Evolutionary conservation across 2,329 filamentous ascomycete genomes (phyloP), one percentile per base, ranked within the genome.

Genomic region (Plenodomus tracheiphilus): DNA sequence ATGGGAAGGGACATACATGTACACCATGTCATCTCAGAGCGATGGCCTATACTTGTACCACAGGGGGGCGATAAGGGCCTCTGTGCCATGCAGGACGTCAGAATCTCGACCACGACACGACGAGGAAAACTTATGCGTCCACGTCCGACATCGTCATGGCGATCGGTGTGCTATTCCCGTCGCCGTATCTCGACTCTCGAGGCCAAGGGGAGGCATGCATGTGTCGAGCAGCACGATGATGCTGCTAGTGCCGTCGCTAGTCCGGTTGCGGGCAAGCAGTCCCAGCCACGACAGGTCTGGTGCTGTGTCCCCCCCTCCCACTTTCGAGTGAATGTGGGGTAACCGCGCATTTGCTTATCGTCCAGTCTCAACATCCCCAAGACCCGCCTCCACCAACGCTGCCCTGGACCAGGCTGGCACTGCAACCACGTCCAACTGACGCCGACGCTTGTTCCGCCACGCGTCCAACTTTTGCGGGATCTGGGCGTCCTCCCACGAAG

Each of bases 401-500:
- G 17, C 32, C 49, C 48, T 46, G 48, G 16, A 17, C 19, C 16
- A 48, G 46, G 38, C 47, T 18, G 46, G 28, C 36, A 34, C n/a
- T 4, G 40, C 49, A 41, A 54, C 40, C 25, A 19, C 11, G 43
- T 38, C 34, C 44, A 59, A 34, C 11, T 10, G 43, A 54, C n/a
- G 51, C 50, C 46, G 43, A 47, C 13, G 16, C 10, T 47, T 39
- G 35, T 39, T 50, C 46, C 46, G 52, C 58, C 20, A 39, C 17
- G 22, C 49, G 52, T 54, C 58, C 60, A 63, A 62, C 56, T 64
- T 64, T 64, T 61, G 58, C 52, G 56, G 53, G 42, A 25, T 35
- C 36, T 55, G 49, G 52, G 53, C 56, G 61, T 56, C 61, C 60
- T 64, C 62, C 62, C 62, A 61, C 58, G 57, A 57, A 51, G 53